These are phyloP conservation scores for Diospyros lotus DNA, from an alignment of 148 eudicot species.

Conservation along the genomic window DNA sequence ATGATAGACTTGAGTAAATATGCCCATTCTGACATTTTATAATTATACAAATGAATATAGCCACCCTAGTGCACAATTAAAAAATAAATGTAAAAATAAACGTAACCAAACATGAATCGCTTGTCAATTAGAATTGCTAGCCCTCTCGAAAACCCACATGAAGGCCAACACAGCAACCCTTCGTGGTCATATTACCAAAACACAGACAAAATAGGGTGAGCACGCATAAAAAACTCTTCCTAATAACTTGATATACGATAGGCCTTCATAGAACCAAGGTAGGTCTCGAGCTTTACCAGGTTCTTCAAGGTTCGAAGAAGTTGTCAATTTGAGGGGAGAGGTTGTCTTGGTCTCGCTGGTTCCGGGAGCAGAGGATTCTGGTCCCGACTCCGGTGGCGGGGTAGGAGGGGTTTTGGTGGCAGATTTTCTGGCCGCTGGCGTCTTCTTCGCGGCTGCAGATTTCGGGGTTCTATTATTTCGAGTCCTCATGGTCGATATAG, in stretches of 20 bases:
- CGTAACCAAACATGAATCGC: not conserved
- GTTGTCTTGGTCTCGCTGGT: conserved; percentile 16
- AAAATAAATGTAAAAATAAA: not conserved
- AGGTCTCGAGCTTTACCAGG: conserved; percentile 24
- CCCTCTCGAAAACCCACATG: not conserved
- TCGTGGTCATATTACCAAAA: not conserved
- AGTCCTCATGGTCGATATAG: conserved; percentile 45
- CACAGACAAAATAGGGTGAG: no score
- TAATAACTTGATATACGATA: not conserved
- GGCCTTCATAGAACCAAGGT: no score
- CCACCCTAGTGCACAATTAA: not conserved
- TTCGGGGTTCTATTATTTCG: conserved; percentile 53
- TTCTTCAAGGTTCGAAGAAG: conserved; percentile 25
- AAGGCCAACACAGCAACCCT: not conserved
- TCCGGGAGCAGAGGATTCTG: conserved; percentile 13
- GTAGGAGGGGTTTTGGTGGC: conserved; percentile 34
- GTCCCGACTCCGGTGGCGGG: conserved; percentile 19
- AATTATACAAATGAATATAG: not conserved
- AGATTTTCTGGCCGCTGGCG: conserved; percentile 47
- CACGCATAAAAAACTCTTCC: not conserved
- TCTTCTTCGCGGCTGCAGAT: conserved; percentile 41
- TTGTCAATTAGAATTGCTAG: not conserved
- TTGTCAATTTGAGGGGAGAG: conserved; percentile 18
- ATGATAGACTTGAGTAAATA: not conserved
- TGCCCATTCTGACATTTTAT: not conserved